Evolutionary conservation across 2,329 filamentous ascomycete species (phyloP), one percentile per base, ranked within the genome.

Genomic region (Fusarium sp.): DNA sequence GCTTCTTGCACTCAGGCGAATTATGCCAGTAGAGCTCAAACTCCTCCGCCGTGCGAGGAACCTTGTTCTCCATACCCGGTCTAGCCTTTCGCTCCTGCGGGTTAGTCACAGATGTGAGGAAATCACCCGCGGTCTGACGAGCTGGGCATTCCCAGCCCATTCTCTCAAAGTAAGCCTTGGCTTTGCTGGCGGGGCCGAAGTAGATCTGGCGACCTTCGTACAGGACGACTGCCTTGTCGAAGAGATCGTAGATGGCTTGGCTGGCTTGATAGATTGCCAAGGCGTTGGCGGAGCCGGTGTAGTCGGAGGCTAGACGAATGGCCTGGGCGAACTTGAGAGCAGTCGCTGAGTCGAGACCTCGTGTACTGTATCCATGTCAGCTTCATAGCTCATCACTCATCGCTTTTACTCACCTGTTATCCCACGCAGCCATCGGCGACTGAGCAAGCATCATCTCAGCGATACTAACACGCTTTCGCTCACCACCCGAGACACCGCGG

Each of bases 181-280:
- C 93, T 6, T 84, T 80, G 11, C 77, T 79, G 0, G 90, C 88
- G 0, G 89, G 88, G 0, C 93, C 94, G 72, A 92, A 95, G 83
- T 90, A 96, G 70, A 95, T 95, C 78, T 95, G 89, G 0, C 91
- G 87, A 2, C 93, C 94, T 78, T 95, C 91, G 77, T 95, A 94
- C 0, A 95, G 84, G 0, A 96, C 91, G 0, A 90, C 86, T 1
- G 89, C 90, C 79, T 95, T 95, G 82, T 96, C 92, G 75, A 96
- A 95, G 22, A 90, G 82, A 41, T 93, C 90, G 78, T 93, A 93
- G 39, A 92, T 91, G 44, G 88, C 84, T 77, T 93, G 90, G 24
- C 89, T 89, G 12, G 93, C 92, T 78, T 95, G 92, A 70, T 94
- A 94, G 14, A 94, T 88, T 15, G 93, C 91, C 7, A 95, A 90